Conservation (phyloP, 1,139 yeast genomes). For the Suhomyces coccinellae region DNA sequence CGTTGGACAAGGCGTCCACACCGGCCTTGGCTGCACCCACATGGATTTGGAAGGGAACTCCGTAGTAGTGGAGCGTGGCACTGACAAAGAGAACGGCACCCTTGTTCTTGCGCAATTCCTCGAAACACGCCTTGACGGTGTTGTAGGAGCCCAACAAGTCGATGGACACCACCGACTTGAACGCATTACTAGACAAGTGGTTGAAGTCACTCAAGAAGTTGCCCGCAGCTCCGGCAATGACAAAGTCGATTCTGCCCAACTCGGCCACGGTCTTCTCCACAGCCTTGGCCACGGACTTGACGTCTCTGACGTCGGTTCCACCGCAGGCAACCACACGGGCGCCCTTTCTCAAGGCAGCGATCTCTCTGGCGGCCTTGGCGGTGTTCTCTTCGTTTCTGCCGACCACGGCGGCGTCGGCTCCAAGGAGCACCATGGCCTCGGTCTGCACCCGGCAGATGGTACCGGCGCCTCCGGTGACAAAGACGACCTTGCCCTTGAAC, state of each 20-base stretch:
- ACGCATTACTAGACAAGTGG: conserved; percentile 29
- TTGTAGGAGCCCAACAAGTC: conserved; percentile 86
- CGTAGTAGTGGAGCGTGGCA: conserved; percentile 86
- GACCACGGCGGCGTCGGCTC: conserved; percentile 30
- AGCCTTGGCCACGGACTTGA: conserved; percentile 21
- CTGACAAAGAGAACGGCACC: conserved; percentile 28
- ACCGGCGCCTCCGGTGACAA: conserved; percentile 33
- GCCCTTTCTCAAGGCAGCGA: conserved; percentile 30
- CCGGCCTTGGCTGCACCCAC: conserved; percentile 96
- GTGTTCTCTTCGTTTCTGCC: conserved; percentile 28
- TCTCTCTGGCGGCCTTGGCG: conserved; percentile 61
- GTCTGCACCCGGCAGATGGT: conserved; percentile 29
- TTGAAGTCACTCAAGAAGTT: conserved; percentile 29
- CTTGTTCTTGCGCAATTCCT: conserved; percentile 25
- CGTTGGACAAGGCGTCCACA: conserved; percentile 81
- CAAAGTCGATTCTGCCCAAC: conserved; percentile 29
- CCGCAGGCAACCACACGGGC: conserved; percentile 24
- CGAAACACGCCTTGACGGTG: conserved; percentile 58
- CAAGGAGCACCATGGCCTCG: conserved; percentile 28
- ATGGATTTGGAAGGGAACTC: conserved; percentile 82
- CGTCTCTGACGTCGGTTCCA: conserved; percentile 25
- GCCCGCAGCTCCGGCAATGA: conserved; percentile 34
- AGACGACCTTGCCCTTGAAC: conserved; percentile 70
- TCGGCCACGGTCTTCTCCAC: conserved; percentile 24
- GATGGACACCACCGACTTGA: conserved; percentile 34